Conservation (phyloP, 2,329 filamentous ascomycete species). For the Ascomycota sp. region DNA sequence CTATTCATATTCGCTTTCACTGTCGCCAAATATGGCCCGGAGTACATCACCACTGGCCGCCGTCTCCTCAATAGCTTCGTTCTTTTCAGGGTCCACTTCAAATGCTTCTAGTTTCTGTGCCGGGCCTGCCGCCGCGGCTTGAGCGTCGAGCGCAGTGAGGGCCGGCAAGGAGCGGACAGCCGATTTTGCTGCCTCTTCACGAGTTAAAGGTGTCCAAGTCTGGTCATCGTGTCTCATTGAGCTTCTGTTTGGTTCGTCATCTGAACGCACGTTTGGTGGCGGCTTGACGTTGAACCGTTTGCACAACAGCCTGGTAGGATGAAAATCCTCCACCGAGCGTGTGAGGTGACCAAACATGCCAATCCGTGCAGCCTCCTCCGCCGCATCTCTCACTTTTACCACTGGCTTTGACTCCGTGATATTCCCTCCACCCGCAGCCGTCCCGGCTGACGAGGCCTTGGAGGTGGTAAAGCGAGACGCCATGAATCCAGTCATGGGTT, state of each 20-base stretch:
- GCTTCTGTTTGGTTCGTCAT: constrained; percentile 16
- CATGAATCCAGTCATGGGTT: constrained; percentile 81
- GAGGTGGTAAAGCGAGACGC: constrained; percentile 76
- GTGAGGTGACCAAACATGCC: constrained; percentile 92
- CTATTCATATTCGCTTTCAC: constrained; percentile 38
- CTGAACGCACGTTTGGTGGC: constrained; percentile 44
- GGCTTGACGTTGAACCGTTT: constrained; percentile 83
- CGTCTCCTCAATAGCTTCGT: constrained; percentile 44
- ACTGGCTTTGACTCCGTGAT: constrained; percentile 11
- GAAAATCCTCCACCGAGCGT: constrained; percentile 48
- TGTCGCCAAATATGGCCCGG: constrained; percentile 82
- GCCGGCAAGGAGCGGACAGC: not conserved
- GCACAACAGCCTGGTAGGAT: constrained; percentile 68
- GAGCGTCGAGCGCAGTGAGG: not conserved
- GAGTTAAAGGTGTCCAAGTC: not conserved
- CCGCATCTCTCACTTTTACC: constrained; percentile 37
- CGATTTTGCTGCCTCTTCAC: not conserved
- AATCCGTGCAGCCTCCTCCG: constrained; percentile 67
- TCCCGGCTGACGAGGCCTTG: constrained; percentile 20
- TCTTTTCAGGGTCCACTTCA: constrained; percentile 49
- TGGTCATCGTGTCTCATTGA: not conserved
- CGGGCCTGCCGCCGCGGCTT: not conserved
- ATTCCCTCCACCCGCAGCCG: constrained; percentile 4
- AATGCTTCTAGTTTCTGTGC: not conserved
- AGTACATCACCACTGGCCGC: constrained; percentile 67